Conservation (phyloP, 768 basidiomycete species). For the Tricholomella constricta region DNA sequence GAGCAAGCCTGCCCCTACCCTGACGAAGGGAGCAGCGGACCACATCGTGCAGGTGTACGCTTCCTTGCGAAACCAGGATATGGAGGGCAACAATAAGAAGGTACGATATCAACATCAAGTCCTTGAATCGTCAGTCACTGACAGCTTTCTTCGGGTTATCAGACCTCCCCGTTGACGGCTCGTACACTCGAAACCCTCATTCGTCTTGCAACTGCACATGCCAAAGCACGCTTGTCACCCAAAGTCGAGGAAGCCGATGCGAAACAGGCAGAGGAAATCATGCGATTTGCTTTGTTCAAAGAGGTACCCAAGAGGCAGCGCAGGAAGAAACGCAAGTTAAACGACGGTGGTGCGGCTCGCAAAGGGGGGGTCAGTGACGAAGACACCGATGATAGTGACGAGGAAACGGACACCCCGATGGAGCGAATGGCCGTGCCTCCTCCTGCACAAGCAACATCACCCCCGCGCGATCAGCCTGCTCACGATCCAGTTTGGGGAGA, state of each 20-base stretch:
- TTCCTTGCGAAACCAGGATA: conserved; percentile 87
- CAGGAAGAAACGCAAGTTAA: conserved; percentile 86
- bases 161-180: conserved; percentile 97
- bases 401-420: conserved; percentile 39
- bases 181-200: conserved; percentile 99
- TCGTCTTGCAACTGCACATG: conserved; percentile 96
- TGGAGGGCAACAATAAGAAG: conserved; percentile 88
- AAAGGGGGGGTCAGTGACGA: conserved; percentile 56
- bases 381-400: conserved; percentile 54
- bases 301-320: conserved; percentile 86
- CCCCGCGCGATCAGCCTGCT: conserved; percentile 31
- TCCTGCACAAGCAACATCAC: conserved; percentile 19
- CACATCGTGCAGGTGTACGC: conserved; percentile 93
- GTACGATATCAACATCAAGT: conserved; percentile 34
- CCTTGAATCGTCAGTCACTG: conserved; percentile 3
- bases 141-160: conserved; percentile 19
- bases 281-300: conserved; percentile 97
- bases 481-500: conserved; percentile 69
- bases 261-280: conserved; percentile 87
- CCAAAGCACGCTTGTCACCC: conserved; percentile 87
- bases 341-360: conserved; percentile 59
- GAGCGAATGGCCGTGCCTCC: conserved; percentile 55
- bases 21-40: conserved; percentile 94
- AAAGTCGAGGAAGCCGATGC: conserved; percentile 89
- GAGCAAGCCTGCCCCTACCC: conserved; percentile 76